Evolutionary conservation across 257 asterid species (phyloP), one percentile per base, ranked within the genome.

Genomic region (Schizonepeta tenuifolia): DNA sequence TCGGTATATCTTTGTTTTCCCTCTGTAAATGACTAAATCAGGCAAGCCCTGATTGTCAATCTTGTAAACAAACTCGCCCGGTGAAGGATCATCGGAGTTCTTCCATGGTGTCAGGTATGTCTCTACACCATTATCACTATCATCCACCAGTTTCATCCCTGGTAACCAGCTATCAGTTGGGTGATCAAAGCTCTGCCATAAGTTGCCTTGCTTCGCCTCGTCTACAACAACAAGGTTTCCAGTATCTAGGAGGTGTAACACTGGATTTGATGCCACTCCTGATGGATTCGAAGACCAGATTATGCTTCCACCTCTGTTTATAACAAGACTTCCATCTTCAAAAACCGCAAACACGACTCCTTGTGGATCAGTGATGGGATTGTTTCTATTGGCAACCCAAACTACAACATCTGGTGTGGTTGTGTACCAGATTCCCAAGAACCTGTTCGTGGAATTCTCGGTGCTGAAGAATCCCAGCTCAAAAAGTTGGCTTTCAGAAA

Each of bases 141-240:
- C 61, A 11, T 33, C n/a, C 0, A 58, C 55, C 9, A 79, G 1
- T 36, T 33, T 46, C 80, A 79, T 80, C n/a, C 83, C 83, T 2
- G 86, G 82, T 33, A 84, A 26, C 58, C 57, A 35, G 5, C 77
- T 83, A 47, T 81, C 81, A 31, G 74, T 70, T 13, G 81, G 83
- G 28, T 62, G 33, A 49, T 75, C 81, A 4, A 81, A 81, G 50
- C 85, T 77, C 75, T 77, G 78, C 82, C 85, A 81, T 9, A 65
- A 3, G 71, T 22, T 7, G 28, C 15, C 50, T 18, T 63, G 57
- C 28, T 0, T 55, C 9, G 56, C n/a, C 35, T 35, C 43, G 36
- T 71, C 66, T 0, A 35, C 7, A 10, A 80, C 6, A 24, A 80
- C 78, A 10, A 80, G 78, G 61, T 80, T 80, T 33, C 84, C 81